Percentiles rank a stretch among this genome's conserved stretches.
Conservation (phyloP, 305 asterid genomes). For the Fraxinus angustifolia region DNA sequence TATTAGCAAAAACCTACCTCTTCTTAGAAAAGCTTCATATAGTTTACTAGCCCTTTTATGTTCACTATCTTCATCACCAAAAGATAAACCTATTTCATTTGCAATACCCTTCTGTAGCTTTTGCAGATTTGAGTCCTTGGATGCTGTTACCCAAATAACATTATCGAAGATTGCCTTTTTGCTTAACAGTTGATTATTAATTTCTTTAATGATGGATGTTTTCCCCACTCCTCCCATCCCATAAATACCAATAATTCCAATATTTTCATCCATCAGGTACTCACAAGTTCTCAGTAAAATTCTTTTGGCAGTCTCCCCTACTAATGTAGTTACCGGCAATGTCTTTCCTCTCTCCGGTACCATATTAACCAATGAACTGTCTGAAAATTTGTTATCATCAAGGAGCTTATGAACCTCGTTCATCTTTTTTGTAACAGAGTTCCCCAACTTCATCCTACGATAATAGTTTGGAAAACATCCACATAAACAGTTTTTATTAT, state of each 20-base stretch:
- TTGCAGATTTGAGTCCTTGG: slow-evolving; percentile 22
- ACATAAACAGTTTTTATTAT: slow-evolving; percentile 10
- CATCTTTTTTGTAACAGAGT: slow-evolving; percentile 17
- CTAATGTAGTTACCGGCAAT: slow-evolving; percentile 19
- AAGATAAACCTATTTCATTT: slow-evolving; percentile 18
- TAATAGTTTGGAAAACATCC: slow-evolving; percentile 28
- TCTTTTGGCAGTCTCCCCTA: slow-evolving; percentile 26
- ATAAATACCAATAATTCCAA: slow-evolving; percentile 20
- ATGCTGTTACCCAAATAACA: slow-evolving; percentile 33
- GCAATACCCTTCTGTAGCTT: slow-evolving; percentile 30
- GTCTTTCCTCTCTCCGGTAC: slow-evolving; percentile 23
- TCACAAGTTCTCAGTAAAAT: slow-evolving; percentile 8
- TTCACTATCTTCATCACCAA: slow-evolving; percentile 21
- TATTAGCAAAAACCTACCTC: slow-evolving; percentile 22
- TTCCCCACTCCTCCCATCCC: slow-evolving; percentile 29
- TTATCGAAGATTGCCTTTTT: slow-evolving; percentile 16
- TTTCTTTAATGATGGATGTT: slow-evolving; percentile 25
- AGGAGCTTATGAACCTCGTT: slow-evolving; percentile 22
- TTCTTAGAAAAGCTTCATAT: slow-evolving; percentile 19
- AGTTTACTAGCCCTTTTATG: slow-evolving; percentile 17
- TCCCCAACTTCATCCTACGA: slow-evolving; percentile 23
- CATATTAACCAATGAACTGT: slow-evolving; percentile 13
- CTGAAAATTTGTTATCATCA: slow-evolving; percentile 17
- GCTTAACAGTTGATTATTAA: slow-evolving; percentile 24
- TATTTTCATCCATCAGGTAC: slow-evolving; percentile 18